Conservation (phyloP, 805 yeast genomes). For the Saccharomycopsis javanensis region DNA sequence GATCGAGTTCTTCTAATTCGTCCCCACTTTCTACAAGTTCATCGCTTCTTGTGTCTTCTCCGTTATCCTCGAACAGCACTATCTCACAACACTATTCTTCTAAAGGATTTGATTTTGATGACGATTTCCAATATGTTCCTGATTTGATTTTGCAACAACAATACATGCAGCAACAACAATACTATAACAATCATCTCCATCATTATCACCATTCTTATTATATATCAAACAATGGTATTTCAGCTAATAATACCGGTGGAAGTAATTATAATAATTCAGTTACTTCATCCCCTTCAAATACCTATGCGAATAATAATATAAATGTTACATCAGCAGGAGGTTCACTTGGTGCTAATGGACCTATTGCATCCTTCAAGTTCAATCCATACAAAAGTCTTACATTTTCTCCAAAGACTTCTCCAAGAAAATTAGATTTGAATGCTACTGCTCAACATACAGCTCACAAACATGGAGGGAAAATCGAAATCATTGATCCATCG, state of each 20-base stretch:
- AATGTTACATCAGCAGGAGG: neutral
- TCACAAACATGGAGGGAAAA: slow-evolving; percentile 7
- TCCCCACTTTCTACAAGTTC: neutral
- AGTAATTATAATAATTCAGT: neutral
- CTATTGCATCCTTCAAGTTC: slow-evolving; percentile 8
- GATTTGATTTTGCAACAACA: slow-evolving; percentile 7
- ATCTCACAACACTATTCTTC: slow-evolving; percentile 14
- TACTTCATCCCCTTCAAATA: neutral
- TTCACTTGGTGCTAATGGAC: neutral
- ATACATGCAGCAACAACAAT: neutral
- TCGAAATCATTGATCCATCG: slow-evolving; percentile 17
- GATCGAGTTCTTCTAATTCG: neutral
- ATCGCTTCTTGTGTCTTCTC: neutral
- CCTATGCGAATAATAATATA: neutral
- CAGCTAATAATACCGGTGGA: neutral
- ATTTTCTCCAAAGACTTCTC: slow-evolving; percentile 18
- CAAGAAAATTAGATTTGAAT: slow-evolving; percentile 8
- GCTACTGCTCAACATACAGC: slow-evolving; percentile 2
- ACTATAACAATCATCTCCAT: neutral
- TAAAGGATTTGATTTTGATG: slow-evolving; percentile 19
- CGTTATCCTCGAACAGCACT: neutral
- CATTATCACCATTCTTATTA: neutral
- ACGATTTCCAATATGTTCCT: slow-evolving; percentile 18
- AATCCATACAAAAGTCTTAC: slow-evolving; percentile 18
- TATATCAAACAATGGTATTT: neutral